Percentiles rank a stretch among this genome's conserved stretches.
Conservation (phyloP, 2,329 filamentous ascomycete genomes). For the Colletotrichum sp. region DNA sequence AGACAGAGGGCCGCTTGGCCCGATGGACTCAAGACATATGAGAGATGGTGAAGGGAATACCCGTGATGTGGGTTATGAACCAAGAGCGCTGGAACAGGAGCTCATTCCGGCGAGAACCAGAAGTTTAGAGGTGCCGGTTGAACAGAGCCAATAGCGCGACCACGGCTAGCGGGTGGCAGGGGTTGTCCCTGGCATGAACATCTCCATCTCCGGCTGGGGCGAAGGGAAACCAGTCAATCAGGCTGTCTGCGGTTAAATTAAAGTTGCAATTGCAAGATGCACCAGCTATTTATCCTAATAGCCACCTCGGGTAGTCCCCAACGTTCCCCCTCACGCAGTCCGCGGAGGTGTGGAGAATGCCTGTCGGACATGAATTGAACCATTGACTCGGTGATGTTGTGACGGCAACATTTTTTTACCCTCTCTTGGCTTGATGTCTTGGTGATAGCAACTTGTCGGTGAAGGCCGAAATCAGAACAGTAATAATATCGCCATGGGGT, state of each 20-base stretch:
- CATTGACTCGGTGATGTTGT: neutral
- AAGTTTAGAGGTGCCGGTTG: neutral
- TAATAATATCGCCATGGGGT: neutral
- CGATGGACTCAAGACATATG: neutral
- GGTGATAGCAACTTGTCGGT: neutral
- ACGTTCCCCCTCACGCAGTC: slow-evolving; percentile 1
- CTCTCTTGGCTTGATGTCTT: neutral
- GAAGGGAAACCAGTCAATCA: slow-evolving; percentile 8
- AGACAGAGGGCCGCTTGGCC: neutral
- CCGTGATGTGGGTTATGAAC: neutral
- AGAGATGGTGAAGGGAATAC: neutral
- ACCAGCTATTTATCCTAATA: slow-evolving; percentile 20
- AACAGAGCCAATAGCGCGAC: neutral
- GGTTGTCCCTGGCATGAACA: neutral
- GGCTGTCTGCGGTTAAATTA: slow-evolving; percentile 21
- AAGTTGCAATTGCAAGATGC: neutral
- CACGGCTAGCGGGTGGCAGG: slow-evolving; percentile 6
- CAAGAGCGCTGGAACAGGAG: neutral
- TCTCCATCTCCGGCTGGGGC: slow-evolving; percentile 10
- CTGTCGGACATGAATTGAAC: neutral
- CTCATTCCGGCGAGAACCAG: slow-evolving; percentile 2
- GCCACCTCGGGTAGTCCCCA: slow-evolving; percentile 13
- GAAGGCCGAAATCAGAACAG: neutral
- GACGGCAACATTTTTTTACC: neutral
- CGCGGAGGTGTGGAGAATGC: slow-evolving; percentile 16